These are phyloP conservation scores for Lachnum nothofagi DNA, from an alignment of 2,329 filamentous ascomycete species.

Conservation along the genomic window DNA sequence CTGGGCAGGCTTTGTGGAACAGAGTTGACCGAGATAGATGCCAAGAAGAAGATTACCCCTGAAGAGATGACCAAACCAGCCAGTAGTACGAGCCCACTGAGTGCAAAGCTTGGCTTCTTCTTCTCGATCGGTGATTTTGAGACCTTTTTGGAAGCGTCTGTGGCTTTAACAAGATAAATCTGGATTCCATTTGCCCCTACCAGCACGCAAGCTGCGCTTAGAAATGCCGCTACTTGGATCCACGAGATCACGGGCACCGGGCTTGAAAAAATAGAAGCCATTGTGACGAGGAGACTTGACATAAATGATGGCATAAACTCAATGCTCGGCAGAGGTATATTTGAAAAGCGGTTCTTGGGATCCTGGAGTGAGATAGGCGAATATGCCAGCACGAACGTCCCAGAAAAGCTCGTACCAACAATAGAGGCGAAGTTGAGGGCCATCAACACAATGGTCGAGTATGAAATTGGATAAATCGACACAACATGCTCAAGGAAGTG, in stretches of 20 bases:
- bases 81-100: slow-evolving; percentile 6
- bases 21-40: slow-evolving; percentile 6
- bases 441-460: slow-evolving; percentile 12
- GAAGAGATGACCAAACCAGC: slow-evolving; percentile 4
- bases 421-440: slow-evolving; percentile 14
- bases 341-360: slow-evolving; percentile 8
- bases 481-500: slow-evolving; percentile 13
- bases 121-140: not conserved
- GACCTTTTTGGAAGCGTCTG: slow-evolving; percentile 1
- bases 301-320: slow-evolving; percentile 13
- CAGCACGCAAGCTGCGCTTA: slow-evolving; percentile 11
- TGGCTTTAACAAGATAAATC: slow-evolving; percentile 1
- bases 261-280: slow-evolving; percentile 13
- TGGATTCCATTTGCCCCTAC: slow-evolving; percentile 13
- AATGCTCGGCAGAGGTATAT: slow-evolving; percentile 1
- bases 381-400: slow-evolving; percentile 19
- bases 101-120: slow-evolving; percentile 9
- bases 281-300: slow-evolving; percentile 14
- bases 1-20: slow-evolving; percentile 5
- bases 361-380: slow-evolving; percentile 20
- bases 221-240: slow-evolving; percentile 18
- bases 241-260: slow-evolving; percentile 19
- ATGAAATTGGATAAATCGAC: slow-evolving; percentile 2
- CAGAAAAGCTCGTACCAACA: slow-evolving; percentile 16
- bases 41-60: slow-evolving; percentile 2